Evolutionary conservation across 495 filamentous ascomycete genomes (phyloP).

Genomic region (Cryomyces minteri): DNA sequence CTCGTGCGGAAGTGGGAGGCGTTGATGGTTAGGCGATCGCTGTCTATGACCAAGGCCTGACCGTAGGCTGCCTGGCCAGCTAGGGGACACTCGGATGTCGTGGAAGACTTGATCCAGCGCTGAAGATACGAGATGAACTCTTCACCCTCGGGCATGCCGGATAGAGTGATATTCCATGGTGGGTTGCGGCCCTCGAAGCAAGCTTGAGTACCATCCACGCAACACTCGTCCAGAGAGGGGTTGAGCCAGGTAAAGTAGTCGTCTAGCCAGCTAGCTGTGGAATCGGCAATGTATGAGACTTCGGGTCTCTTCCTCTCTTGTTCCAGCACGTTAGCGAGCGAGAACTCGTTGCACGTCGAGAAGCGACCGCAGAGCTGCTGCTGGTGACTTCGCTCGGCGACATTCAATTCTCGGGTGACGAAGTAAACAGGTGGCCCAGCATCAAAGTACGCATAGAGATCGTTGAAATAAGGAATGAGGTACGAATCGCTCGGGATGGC

Average conservation of each 20-base stretch:
- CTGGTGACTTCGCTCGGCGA: conserved; percentile 53
- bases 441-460: conserved; percentile 81
- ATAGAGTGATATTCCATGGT: conserved; percentile 70
- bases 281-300: conserved; percentile 83
- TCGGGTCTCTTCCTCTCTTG: conserved; percentile 79
- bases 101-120: conserved; percentile 66
- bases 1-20: conserved; percentile 85
- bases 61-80: conserved; percentile 79
- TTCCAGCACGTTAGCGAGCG: conserved; percentile 73
- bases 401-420: conserved; percentile 65
- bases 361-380: conserved; percentile 82
- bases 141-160: conserved; percentile 77
- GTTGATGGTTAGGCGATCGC: conserved; percentile 38
- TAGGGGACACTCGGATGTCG: conserved; percentile 65
- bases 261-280: conserved; percentile 89
- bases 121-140: conserved; percentile 76
- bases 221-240: conserved; percentile 65
- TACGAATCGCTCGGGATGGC: conserved; percentile 88
- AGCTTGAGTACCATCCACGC: conserved; percentile 37
- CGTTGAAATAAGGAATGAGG: conserved; percentile 85
- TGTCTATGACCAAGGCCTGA: conserved; percentile 65
- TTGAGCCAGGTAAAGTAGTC: conserved; percentile 95
- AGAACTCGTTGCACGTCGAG: conserved; percentile 66
- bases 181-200: conserved; percentile 66
- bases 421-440: conserved; percentile 93